Evolutionary conservation across 371 early-diverging fungal genomes (phyloP), one percentile per base, ranked within the genome.

Genomic region (Mortierella sp.): DNA sequence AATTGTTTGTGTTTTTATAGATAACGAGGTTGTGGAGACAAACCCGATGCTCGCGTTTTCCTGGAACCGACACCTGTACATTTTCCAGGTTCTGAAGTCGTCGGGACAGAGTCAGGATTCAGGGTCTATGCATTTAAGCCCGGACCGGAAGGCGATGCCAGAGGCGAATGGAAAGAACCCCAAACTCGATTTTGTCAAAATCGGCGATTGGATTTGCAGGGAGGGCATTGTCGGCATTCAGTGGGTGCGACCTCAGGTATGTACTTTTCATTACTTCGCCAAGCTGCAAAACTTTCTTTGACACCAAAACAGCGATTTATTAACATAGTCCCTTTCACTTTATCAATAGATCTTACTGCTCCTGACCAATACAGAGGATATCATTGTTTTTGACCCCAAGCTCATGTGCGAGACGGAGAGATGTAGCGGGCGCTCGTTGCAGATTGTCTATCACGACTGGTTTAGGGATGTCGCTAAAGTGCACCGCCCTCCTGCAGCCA

Each of bases 181-280:
- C 0, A 86, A 75, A 28, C 76, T 94, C 8, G 91, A 93, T 45
- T 94, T 92, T 84, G 82, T 88, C 54, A 91, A 90, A 65, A 72
- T 91, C 52, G 95, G 94, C 3, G 93, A 93, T 74, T 93, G 93
- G 92, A 84, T 90, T 68, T 90, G 91, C 19, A 88, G 87, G 38
- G 93, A 94, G 71, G 84, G 91, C 24, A 95, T 96, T 80, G 95
- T 96, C 24, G 93, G 92, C 2, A 82, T 95, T 28, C 95, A 95
- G 79, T 96, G 96, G 96, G 90, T 96, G 19, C 94, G 93, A 63
- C 89, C 91, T 73, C 92, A 94, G 90, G 95, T 96, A 89, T 42
- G 63, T 13, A 50, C 3, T 16, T 11, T 26, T n/a, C n/a, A 13
- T 28, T 58, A 19, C 11, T 48, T 44, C 2, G 9, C 54, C 24